Evolutionary conservation across 2,329 filamentous ascomycete genomes (phyloP), one percentile per base, ranked within the genome.

Genomic region (Xenoacremonium recifei): DNA sequence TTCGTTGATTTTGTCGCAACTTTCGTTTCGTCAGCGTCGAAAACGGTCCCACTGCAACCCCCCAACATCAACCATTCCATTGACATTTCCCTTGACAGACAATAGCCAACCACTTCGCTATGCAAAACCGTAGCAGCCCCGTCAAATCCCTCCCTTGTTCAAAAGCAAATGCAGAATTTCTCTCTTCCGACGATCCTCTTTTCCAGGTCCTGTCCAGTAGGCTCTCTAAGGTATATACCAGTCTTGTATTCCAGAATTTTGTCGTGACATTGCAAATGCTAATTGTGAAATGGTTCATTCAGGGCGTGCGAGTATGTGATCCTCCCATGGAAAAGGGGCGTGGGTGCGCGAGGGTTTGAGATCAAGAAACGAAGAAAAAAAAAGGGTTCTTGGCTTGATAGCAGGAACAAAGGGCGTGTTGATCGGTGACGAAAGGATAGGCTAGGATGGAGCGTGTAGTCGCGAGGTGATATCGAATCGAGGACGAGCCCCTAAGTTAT

Each of bases 1-100:
- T 91, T 91, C 54, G 78, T 90, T 51, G 91, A 84, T 45, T 69
- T 92, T 17, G 87, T 92, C 3, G 82, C 91, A 36, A 89, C 91
- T 85, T 53, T 51, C 51, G 50, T 53, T 30, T 16, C 6, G 13
- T 4, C 20, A 29, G 12, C 40, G 33, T 42, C 47, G 47, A 47
- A 15, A 49, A 43, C 39, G 47, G 21, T 17, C 5, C 18, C 16
- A 18, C 12, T 19, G 21, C 40, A 12, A 21, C n/a, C n/a, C n/a
- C n/a, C 23, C 32, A 16, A 13, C 37, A 32, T 23, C 29, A 33
- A 10, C 29, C 29, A 32, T 16, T 32, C 9, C 29, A 32, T 16
- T 51, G 37, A 47, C 41, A 41, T n/a, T n/a, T n/a, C n/a, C n/a
- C 15, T 20, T 40, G 23, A 27, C 37, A 53, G 48, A 48, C 84